Percentiles rank a stretch among this genome's conserved stretches.
phyloP scores from a whole-genome alignment of 2,329 filamentous ascomycete genomes.

The Fusarium austroafricanum region DNA sequence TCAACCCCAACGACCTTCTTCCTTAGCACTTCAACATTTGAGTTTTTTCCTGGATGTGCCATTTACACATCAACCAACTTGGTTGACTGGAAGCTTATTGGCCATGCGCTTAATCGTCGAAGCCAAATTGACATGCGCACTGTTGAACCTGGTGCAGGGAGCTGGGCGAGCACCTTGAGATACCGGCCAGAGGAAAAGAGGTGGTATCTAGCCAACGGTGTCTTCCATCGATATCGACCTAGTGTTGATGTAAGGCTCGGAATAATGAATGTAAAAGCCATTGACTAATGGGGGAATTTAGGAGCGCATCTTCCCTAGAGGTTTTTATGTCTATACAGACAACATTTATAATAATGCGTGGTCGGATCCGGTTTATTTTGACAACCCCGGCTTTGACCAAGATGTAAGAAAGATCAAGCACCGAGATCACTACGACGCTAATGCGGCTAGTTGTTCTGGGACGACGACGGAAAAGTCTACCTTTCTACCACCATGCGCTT shows the following conservation, averaged over 20 bases:
- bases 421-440: neutral
- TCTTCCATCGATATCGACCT: constrained; percentile 58
- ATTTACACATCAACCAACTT: constrained; percentile 69
- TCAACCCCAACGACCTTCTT: constrained; percentile 58
- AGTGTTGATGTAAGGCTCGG: constrained; percentile 47
- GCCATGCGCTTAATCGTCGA: constrained; percentile 62
- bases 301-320: constrained; percentile 61
- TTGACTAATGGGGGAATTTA: neutral
- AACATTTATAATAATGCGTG: constrained; percentile 64
- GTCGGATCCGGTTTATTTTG: constrained; percentile 66
- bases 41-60: constrained; percentile 70
- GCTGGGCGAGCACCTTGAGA: constrained; percentile 61
- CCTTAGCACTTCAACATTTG: constrained; percentile 71
- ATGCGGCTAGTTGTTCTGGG: constrained; percentile 56
- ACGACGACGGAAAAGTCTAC: constrained; percentile 62
- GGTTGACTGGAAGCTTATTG: constrained; percentile 64
- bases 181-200: constrained; percentile 53
- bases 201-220: constrained; percentile 60
- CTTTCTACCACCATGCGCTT: constrained; percentile 58
- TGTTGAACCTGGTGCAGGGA: constrained; percentile 62
- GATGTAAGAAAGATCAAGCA: constrained; percentile 45
- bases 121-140: constrained; percentile 65
- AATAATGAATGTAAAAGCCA: accelerated
- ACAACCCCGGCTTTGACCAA: constrained; percentile 65
- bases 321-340: constrained; percentile 65